Evolutionary conservation across 2,329 filamentous ascomycete genomes (phyloP).

Genomic region (Talaromyces sp.): DNA sequence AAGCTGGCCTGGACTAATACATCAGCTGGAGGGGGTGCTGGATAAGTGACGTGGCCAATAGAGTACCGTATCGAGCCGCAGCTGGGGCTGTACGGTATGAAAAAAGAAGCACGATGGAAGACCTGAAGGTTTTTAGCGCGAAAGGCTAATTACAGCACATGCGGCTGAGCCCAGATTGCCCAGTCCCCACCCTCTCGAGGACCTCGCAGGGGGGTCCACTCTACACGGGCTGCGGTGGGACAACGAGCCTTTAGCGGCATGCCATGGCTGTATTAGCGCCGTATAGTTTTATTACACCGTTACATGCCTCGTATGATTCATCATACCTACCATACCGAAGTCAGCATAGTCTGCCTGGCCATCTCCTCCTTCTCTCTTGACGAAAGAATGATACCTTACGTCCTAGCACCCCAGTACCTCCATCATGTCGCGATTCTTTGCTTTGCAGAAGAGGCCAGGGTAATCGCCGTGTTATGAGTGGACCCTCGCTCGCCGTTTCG

Average conservation of each 20-base stretch:
- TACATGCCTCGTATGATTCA: conserved; percentile 4
- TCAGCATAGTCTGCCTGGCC: conserved; percentile 2
- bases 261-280: neutral
- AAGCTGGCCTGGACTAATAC: conserved; percentile 4
- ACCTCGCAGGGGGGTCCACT: neutral
- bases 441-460: neutral
- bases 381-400: neutral
- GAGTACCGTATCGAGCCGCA: neutral
- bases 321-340: neutral
- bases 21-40: conserved; percentile 7
- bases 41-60: conserved; percentile 6
- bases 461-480: neutral
- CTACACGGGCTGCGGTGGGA: conserved; percentile 7
- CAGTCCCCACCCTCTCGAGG: neutral
- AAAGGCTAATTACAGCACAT: conserved; percentile 11
- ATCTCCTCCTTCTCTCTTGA: neutral
- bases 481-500: neutral
- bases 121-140: conserved; percentile 5
- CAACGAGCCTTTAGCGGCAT: neutral
- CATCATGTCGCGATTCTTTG: neutral
- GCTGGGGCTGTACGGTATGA: conserved; percentile 13
- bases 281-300: neutral
- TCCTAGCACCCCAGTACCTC: neutral
- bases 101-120: conserved; percentile 15
- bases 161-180: conserved; percentile 17